Conservation (phyloP, 768 basidiomycete species). For the Mycena belliarum region DNA sequence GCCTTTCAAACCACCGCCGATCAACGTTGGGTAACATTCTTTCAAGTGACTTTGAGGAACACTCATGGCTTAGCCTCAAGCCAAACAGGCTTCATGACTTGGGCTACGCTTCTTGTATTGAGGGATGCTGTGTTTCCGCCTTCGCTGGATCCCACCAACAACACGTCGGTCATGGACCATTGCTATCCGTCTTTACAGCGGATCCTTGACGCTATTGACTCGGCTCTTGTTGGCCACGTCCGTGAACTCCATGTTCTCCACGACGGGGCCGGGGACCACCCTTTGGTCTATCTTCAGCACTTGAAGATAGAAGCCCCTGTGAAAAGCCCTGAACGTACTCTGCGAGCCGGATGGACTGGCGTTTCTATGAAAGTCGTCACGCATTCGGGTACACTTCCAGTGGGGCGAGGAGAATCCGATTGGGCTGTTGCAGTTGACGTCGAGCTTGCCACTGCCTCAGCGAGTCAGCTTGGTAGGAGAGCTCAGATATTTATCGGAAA, state of each 20-base stretch:
- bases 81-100: conserved; percentile 45
- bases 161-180: conserved; percentile 42
- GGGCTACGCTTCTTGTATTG: conserved; percentile 46
- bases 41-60: conserved; percentile 45
- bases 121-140: conserved; percentile 34
- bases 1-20: background rate
- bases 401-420: conserved; percentile 41
- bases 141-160: conserved; percentile 35
- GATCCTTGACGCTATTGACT: conserved; percentile 40
- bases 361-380: conserved; percentile 45
- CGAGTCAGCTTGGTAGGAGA: too few species aligned
- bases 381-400: conserved; percentile 40
- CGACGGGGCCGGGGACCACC: conserved; percentile 50
- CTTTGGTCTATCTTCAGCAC: conserved; percentile 41
- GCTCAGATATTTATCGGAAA: conserved; percentile 49
- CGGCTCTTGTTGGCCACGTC: conserved; percentile 33
- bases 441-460: conserved; percentile 47
- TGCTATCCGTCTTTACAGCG: conserved; percentile 45
- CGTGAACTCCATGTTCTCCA: conserved; percentile 45
- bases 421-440: conserved; percentile 47
- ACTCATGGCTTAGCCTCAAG: conserved; percentile 37
- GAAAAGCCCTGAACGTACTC: conserved; percentile 35
- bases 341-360: conserved; percentile 35
- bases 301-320: conserved; percentile 42
- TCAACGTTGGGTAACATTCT: background rate